Percentiles rank a stretch among this genome's conserved stretches.
Evolutionary conservation across 768 basidiomycete genomes (phyloP).

Genomic region (Rhizopogon salebrosus): DNA sequence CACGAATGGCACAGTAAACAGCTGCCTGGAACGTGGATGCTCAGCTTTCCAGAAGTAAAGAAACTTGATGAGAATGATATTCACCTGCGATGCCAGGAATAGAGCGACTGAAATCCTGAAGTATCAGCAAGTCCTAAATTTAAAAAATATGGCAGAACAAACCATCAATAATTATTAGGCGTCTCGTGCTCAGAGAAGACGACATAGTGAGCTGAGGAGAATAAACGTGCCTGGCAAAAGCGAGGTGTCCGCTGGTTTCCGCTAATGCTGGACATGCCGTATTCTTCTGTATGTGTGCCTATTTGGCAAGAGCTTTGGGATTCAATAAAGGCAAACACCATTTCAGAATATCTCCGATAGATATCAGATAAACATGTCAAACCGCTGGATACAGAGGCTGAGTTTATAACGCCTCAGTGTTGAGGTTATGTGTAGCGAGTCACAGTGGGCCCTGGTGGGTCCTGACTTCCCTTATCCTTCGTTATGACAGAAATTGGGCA

Average conservation of each 20-base stretch:
- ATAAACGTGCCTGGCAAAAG: neutral
- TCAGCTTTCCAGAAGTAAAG: neutral
- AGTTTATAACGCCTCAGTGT: too few species aligned
- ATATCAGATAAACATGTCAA: too few species aligned
- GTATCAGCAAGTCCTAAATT: neutral
- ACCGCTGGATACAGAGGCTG: too few species aligned
- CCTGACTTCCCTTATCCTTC: too few species aligned
- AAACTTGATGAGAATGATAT: neutral
- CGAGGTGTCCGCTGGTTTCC: neutral
- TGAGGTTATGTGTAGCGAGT: too few species aligned
- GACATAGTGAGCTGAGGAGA: neutral
- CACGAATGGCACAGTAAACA: neutral
- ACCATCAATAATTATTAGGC: neutral
- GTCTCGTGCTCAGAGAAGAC: neutral
- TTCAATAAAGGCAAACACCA: neutral
- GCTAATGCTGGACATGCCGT: neutral
- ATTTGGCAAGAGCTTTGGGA: neutral
- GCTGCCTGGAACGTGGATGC: neutral
- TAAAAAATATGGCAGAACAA: neutral
- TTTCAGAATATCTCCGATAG: too few species aligned
- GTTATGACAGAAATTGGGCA: too few species aligned
- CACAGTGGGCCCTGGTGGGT: too few species aligned
- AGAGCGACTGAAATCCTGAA: neutral
- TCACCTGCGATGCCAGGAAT: neutral
- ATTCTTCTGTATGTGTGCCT: neutral